These are phyloP conservation scores for Apiospora phragmitis DNA, from an alignment of 2,329 filamentous ascomycete species.

Conservation along the genomic window DNA sequence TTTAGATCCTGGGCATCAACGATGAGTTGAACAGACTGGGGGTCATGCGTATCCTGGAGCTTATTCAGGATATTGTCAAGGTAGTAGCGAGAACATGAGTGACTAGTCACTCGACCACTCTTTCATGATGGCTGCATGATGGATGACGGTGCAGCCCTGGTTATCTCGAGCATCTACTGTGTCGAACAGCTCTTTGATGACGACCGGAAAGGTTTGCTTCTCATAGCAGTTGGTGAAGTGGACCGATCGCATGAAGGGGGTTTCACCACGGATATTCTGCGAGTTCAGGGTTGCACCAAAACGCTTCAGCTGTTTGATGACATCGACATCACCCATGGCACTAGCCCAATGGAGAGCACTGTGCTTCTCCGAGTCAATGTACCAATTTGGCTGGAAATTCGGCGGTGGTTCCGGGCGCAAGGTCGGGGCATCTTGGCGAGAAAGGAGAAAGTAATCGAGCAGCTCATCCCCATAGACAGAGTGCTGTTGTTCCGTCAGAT, in stretches of 20 bases:
- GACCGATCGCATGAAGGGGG: slow-evolving; percentile 90
- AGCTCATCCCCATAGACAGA: slow-evolving; percentile 90
- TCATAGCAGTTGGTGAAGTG: slow-evolving; percentile 97
- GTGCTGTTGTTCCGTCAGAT: slow-evolving; percentile 77
- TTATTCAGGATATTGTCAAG: slow-evolving; percentile 88
- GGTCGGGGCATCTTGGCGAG: slow-evolving; percentile 74
- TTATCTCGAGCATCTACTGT: slow-evolving; percentile 80
- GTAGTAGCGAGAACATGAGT: slow-evolving; percentile 89
- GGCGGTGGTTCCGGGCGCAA: slow-evolving; percentile 76
- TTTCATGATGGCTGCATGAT: slow-evolving; percentile 93
- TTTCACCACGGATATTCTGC: slow-evolving; percentile 75
- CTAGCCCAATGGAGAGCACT: slow-evolving; percentile 96
- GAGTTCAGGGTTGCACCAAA: slow-evolving; percentile 75
- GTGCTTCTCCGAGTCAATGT: slow-evolving; percentile 91
- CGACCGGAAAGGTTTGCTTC: slow-evolving; percentile 82
- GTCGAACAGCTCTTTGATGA: slow-evolving; percentile 80
- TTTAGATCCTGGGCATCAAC: slow-evolving; percentile 82
- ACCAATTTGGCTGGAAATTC: slow-evolving; percentile 84
- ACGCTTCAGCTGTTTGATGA: slow-evolving; percentile 82
- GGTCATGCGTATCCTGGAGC: slow-evolving; percentile 75
- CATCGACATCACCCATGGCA: slow-evolving; percentile 93
- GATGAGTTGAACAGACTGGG: slow-evolving; percentile 73
- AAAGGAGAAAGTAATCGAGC: slow-evolving; percentile 92
- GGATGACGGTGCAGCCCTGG: slow-evolving; percentile 84
- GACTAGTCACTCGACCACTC: slow-evolving; percentile 76